phyloP scores from a whole-genome alignment of 2,329 filamentous ascomycete species.

The Penicillium sp. region DNA sequence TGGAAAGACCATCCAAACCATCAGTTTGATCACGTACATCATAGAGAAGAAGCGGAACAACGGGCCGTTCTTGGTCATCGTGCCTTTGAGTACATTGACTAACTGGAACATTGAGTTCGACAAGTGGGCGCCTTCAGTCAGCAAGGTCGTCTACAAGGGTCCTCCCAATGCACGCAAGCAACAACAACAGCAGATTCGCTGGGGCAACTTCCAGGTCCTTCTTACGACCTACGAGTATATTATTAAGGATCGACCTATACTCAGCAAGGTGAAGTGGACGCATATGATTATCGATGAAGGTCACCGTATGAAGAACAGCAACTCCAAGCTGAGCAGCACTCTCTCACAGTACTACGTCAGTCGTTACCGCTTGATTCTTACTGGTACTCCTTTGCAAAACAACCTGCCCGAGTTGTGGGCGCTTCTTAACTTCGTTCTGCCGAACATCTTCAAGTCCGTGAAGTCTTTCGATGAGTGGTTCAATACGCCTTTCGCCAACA shows the following conservation, averaged over 20 bases:
- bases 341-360: conserved; percentile 94
- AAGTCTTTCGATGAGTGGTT: conserved; percentile 99
- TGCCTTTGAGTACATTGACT: conserved; percentile 91
- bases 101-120: conserved; percentile 99
- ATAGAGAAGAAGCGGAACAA: conserved; percentile 92
- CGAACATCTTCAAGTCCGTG: conserved; percentile 98
- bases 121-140: conserved; percentile 91
- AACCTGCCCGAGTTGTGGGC: conserved; percentile 96
- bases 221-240: conserved; percentile 99
- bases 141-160: conserved; percentile 93
- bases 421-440: conserved; percentile 95
- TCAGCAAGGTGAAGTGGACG: conserved; percentile 99
- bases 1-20: conserved; percentile 98
- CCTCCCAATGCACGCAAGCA: conserved; percentile 83
- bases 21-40: conserved; percentile 93
- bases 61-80: conserved; percentile 93
- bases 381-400: conserved; percentile 95
- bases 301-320: conserved; percentile 98
- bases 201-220: conserved; percentile 91
- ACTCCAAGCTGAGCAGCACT: conserved; percentile 92
- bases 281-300: conserved; percentile 99
- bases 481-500: conserved; percentile 98
- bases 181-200: conserved; percentile 90
- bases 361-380: conserved; percentile 92
- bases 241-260: conserved; percentile 92